A percentile compares a stretch with the other conserved stretches of the same genome.
phyloP scores from a whole-genome alignment of 345 rosid genomes.

The Lagerstroemia speciosa region DNA sequence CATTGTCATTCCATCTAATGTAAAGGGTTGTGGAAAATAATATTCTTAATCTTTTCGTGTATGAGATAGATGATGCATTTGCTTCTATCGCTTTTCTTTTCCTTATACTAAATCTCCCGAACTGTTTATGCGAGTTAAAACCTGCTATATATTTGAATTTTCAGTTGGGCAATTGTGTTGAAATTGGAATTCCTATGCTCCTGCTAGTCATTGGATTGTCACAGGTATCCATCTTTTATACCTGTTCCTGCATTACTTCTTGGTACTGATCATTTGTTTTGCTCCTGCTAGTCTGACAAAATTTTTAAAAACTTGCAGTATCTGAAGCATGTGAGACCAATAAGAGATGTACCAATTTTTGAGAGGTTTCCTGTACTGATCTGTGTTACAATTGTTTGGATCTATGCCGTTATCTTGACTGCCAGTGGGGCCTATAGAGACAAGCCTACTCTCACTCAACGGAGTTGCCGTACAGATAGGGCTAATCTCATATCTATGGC shows the following conservation, averaged over 20 bases:
- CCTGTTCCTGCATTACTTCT: background rate
- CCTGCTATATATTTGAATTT: conserved; percentile 4
- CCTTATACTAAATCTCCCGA: background rate
- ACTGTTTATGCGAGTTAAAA: background rate
- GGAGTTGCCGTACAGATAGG: conserved; percentile 76
- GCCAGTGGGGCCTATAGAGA: conserved; percentile 82
- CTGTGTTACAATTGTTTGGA: conserved; percentile 67
- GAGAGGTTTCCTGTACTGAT: conserved; percentile 77
- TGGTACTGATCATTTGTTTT: conserved; percentile 2
- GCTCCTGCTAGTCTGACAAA: background rate
- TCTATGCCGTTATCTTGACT: conserved; percentile 75
- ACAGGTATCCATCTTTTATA: conserved; percentile 39
- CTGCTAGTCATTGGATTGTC: conserved; percentile 62
- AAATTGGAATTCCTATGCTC: conserved; percentile 92
- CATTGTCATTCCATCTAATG: background rate
- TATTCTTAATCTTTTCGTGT: too few relatives aligned
- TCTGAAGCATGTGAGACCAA: conserved; percentile 60
- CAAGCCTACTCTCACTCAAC: conserved; percentile 44
- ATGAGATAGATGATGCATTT: background rate
- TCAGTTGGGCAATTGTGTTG: conserved; percentile 88
- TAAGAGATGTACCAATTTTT: conserved; percentile 48
- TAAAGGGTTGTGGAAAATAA: too few relatives aligned
- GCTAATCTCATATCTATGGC: conserved; percentile 79
- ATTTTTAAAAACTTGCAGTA: conserved; percentile 41
- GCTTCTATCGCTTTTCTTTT: background rate